phyloP scores from a whole-genome alignment of 163 green algal genomes.

The Volvox carteri region DNA sequence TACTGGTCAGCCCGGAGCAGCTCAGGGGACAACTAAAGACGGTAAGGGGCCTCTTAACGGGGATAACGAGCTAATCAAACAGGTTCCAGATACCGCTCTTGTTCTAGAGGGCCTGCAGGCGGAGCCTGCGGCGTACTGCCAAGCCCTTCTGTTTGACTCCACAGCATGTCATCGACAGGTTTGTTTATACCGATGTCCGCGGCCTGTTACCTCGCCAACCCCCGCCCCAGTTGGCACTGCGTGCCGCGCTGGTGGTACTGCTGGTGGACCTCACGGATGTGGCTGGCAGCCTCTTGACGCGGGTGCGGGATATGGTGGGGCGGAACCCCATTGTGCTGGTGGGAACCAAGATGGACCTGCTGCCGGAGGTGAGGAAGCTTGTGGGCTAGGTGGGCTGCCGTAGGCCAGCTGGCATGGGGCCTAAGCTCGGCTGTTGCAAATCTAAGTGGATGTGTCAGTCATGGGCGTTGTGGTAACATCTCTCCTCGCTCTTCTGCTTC shows the following conservation, averaged over 20 bases:
- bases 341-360: conserved; percentile 94
- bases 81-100: too few species aligned
- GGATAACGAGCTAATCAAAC: too few species aligned
- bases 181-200: too few species aligned
- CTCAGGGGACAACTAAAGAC: conserved; percentile 19
- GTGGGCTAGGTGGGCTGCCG: neutral
- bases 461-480: neutral
- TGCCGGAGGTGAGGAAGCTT: conserved; percentile 74
- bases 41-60: too few species aligned
- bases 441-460: neutral
- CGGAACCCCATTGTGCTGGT: conserved; percentile 90
- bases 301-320: conserved; percentile 86
- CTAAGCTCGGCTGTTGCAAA: neutral
- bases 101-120: too few species aligned
- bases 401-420: neutral
- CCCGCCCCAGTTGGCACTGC: conserved; percentile 26
- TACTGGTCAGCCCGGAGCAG: conserved; percentile 48
- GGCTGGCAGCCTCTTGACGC: conserved; percentile 87
- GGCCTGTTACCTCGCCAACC: too few species aligned
- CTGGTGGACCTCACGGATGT: conserved; percentile 95
- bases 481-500: too few species aligned
- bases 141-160: too few species aligned
- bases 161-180: too few species aligned
- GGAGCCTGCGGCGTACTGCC: too few species aligned
- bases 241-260: conserved; percentile 86